Conservation (phyloP, 768 basidiomycete species). For the Lactarius hengduanensis region DNA sequence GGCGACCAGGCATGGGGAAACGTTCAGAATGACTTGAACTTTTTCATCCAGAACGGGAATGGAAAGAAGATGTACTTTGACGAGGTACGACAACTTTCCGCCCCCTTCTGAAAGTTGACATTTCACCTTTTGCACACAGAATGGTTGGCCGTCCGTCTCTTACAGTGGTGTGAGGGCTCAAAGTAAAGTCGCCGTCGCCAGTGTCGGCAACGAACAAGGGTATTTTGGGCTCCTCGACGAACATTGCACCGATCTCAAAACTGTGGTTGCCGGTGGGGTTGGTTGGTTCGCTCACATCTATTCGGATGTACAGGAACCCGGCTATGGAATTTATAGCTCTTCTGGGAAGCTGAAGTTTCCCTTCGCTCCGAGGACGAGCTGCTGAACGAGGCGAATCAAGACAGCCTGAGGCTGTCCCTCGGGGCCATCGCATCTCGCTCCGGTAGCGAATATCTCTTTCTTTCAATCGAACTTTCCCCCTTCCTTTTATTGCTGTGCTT, state of each 20-base stretch:
- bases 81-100: slow-evolving; percentile 43
- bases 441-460: background rate
- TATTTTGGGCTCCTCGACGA: slow-evolving; percentile 64
- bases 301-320: slow-evolving; percentile 60
- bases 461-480: background rate
- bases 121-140: slow-evolving; percentile 41
- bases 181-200: slow-evolving; percentile 56
- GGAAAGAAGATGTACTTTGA: slow-evolving; percentile 75
- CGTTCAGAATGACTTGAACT: slow-evolving; percentile 55
- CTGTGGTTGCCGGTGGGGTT: slow-evolving; percentile 56
- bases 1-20: slow-evolving; percentile 62
- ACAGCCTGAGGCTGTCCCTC: too few species aligned
- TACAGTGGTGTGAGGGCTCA: slow-evolving; percentile 63
- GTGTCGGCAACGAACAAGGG: slow-evolving; percentile 41
- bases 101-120: background rate
- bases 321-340: slow-evolving; percentile 64
- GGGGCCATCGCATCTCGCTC: background rate
- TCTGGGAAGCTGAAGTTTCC: slow-evolving; percentile 56
- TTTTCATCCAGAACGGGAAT: slow-evolving; percentile 58
- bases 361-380: slow-evolving; percentile 62
- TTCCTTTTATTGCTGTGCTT: background rate
- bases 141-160: slow-evolving; percentile 71
- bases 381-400: slow-evolving; percentile 38
- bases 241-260: slow-evolving; percentile 63
- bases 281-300: slow-evolving; percentile 87